Percentiles rank a stretch among this genome's conserved stretches.
Evolutionary conservation across 768 basidiomycete species (phyloP).

Genomic region (Psilocybe cubensis): DNA sequence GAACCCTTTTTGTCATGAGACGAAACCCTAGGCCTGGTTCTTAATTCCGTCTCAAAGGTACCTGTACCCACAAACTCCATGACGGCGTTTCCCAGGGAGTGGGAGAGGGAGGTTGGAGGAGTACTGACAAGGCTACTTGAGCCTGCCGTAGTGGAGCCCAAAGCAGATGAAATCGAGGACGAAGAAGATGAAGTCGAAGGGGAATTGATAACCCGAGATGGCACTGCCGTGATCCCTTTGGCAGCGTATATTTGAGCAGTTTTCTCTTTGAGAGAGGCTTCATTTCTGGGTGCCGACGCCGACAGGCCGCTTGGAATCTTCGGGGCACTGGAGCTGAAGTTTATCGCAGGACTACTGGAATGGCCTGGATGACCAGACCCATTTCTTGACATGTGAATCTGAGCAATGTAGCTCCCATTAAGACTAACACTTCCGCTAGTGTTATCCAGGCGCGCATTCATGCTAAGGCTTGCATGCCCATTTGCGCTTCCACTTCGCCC

Average conservation of each 20-base stretch:
- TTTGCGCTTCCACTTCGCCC: slow-evolving; percentile 36
- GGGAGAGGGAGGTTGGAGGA: slow-evolving; percentile 58
- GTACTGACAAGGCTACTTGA: slow-evolving; percentile 54
- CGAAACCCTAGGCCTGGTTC: slow-evolving; percentile 20
- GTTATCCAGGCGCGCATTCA: slow-evolving; percentile 28
- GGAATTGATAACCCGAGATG: slow-evolving; percentile 26
- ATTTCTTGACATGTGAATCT: slow-evolving; percentile 41
- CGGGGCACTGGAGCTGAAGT: slow-evolving; percentile 42
- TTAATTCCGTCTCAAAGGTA: slow-evolving; percentile 30
- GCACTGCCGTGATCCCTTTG: slow-evolving; percentile 25
- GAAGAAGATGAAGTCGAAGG: slow-evolving; percentile 58
- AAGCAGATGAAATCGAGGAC: slow-evolving; percentile 51
- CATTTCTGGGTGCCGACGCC: slow-evolving; percentile 27
- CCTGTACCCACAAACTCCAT: slow-evolving; percentile 42
- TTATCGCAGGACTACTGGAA: slow-evolving; percentile 32
- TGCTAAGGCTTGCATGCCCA: slow-evolving; percentile 31
- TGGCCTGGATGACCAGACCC: slow-evolving; percentile 22
- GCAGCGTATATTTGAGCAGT: slow-evolving; percentile 20
- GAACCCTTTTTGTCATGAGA: slow-evolving; percentile 18
- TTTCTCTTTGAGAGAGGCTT: slow-evolving; percentile 20
- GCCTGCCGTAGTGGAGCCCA: slow-evolving; percentile 37
- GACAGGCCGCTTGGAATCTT: slow-evolving; percentile 44
- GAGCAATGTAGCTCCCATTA: slow-evolving; percentile 45
- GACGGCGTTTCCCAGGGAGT: slow-evolving; percentile 48
- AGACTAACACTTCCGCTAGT: slow-evolving; percentile 42